A percentile compares a stretch with the other conserved stretches of the same genome.
phyloP scores from a whole-genome alignment of 176 grass and related monocot genomes.

The Pharus latifolius region DNA sequence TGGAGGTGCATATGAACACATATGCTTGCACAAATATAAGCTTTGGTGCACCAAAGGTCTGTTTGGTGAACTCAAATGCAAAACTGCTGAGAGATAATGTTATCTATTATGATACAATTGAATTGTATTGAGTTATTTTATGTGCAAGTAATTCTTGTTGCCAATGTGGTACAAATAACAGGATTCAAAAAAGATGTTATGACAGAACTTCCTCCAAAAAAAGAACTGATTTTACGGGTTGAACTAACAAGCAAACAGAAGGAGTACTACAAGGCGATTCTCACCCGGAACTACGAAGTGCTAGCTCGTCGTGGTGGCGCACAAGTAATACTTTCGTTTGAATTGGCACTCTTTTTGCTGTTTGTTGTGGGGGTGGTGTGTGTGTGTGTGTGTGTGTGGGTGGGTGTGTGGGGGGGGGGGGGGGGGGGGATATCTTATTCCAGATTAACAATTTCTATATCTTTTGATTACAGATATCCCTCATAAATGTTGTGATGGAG shows the following conservation, averaged over 20 bases:
- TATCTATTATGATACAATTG: not conserved
- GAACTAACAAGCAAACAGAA: conserved; percentile 94
- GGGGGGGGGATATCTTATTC: no score
- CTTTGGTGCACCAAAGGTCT: not conserved
- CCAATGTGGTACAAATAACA: conserved; percentile 20
- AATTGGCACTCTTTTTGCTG: no score
- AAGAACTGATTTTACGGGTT: conserved; percentile 96
- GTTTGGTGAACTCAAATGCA: not conserved
- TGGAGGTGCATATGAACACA: not conserved
- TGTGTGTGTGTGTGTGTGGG: no score
- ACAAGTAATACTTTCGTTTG: conserved; percentile 53
- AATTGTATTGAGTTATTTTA: conserved; percentile 9
- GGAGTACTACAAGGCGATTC: conserved; percentile 99
- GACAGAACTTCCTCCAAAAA: conserved; percentile 98
- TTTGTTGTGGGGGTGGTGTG: no score
- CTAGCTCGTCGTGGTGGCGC: conserved; percentile 81
- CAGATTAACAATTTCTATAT: conserved; percentile 8
- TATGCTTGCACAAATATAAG: not conserved
- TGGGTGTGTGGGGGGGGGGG: no score
- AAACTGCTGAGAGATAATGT: not conserved
- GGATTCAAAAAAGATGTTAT: conserved; percentile 99
- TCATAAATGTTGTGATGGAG: conserved; percentile 99
- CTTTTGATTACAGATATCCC: conserved; percentile 67
- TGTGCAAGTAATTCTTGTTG: conserved; percentile 8
- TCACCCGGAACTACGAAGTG: conserved; percentile 92